Evolutionary conservation across 1,284 basidiomycete genomes (phyloP).

Genomic region (Phaffia rhodozyma): DNA sequence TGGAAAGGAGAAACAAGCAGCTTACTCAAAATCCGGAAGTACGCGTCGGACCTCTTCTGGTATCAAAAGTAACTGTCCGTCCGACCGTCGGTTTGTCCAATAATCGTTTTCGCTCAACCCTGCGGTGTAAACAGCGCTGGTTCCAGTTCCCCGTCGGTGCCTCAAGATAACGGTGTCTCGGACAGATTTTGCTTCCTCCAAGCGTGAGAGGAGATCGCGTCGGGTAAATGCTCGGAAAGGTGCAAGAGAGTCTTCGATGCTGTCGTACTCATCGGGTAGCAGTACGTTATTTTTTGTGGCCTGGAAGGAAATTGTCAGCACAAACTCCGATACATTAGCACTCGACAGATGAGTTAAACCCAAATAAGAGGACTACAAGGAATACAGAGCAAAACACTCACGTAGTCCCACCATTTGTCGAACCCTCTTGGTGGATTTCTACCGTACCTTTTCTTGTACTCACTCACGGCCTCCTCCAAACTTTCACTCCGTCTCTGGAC

Average conservation of each 20-base stretch:
- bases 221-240: conserved; percentile 21
- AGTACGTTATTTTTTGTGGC: conserved; percentile 19
- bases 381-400: conserved; percentile 1
- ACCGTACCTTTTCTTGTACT: conserved; percentile 23
- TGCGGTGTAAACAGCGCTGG: not conserved
- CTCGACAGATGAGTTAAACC: not conserved
- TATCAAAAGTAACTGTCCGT: conserved; percentile 9
- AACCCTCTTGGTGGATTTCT: conserved; percentile 22
- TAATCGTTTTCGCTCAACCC: not conserved
- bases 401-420: conserved; percentile 22
- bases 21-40: conserved; percentile 8
- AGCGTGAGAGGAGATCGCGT: conserved; percentile 18
- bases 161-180: conserved; percentile 5
- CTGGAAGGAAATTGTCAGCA: not conserved
- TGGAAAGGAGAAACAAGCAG: not conserved
- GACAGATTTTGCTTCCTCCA: conserved; percentile 1
- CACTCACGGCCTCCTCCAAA: conserved; percentile 21
- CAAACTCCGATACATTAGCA: not conserved
- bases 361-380: not conserved
- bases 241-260: conserved; percentile 20
- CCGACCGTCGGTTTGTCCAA: conserved; percentile 13
- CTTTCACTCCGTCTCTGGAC: conserved; percentile 16
- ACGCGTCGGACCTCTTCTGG: not conserved
- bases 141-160: not conserved
- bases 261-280: conserved; percentile 27